Evolutionary conservation across 805 yeast species (phyloP), one percentile per base, ranked within the genome.

Genomic region (Candida piceae): DNA sequence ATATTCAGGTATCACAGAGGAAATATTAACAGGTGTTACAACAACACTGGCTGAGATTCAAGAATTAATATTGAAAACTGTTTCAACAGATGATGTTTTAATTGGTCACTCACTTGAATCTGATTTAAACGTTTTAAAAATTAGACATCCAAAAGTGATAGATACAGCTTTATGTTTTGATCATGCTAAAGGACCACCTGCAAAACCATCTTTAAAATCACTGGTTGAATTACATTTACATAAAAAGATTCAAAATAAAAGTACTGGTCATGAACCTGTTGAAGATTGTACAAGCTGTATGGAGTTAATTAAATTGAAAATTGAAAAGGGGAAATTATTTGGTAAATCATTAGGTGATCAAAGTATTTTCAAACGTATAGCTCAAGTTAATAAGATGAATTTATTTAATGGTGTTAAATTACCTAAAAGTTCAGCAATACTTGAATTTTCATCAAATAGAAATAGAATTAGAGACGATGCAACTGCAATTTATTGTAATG

Each of bases 81-180:
- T 90, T 3, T 61, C 69, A n/a, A 50, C 70, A 2, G 61, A 65
- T 13, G 97, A 88, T 54, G 68, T 80, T 11, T 53, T 90, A 16
- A 73, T 90, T 35, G 97, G 98, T 2, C 98, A 90, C 57, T 90
- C 97, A 0, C 64, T 90, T 21, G 90, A 89, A 44, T 78, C 82
- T 16, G 98, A 90, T 58, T 65, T 90, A 33, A 66, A 70, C 9
- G 95, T 79, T 3, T 59, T 93, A 53, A 71, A 72, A 47, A 49
- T 93, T 12, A 69, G 78, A 32, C 97, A 90, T 55, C 80, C 84
- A 2, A 66, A 62, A 12, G 69, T 89, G 18, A 75, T 90, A 11
- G 98, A 90, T 59, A 90, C 97, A 0, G 69, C 96, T 0, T 48
- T 84, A 1, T 64, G 81, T 9, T 84, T 66, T 60, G 87, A 87